Percentiles rank a stretch among this genome's conserved stretches.
phyloP scores from a whole-genome alignment of 1,284 basidiomycete genomes.

The Prillingera fragicola region DNA sequence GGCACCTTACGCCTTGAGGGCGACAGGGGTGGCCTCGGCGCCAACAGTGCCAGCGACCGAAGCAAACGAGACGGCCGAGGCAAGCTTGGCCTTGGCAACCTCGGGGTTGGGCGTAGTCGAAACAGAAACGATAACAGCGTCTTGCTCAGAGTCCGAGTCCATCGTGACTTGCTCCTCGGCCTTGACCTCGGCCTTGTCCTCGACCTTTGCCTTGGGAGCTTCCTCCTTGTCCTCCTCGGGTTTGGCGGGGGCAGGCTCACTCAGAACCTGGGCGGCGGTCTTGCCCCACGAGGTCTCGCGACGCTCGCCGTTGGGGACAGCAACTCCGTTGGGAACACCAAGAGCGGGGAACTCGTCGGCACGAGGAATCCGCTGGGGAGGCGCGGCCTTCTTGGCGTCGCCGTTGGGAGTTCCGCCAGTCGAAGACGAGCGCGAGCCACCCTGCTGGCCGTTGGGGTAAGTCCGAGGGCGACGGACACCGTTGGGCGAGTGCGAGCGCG shows the following conservation, averaged over 20 bases:
- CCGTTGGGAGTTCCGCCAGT: constrained; percentile 6
- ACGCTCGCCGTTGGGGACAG: constrained; percentile 22
- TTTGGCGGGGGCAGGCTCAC: constrained; percentile 44
- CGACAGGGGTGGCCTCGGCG: constrained; percentile 27
- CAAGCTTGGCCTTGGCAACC: constrained; percentile 16
- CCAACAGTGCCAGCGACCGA: constrained; percentile 27
- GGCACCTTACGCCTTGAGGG: constrained; percentile 35
- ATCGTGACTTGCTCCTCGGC: constrained; percentile 33
- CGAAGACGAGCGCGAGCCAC: constrained; percentile 20
- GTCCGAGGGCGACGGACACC: constrained; percentile 15
- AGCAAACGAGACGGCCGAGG: constrained; percentile 37
- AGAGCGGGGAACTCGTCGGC: constrained; percentile 49
- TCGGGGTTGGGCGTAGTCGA: constrained; percentile 27
- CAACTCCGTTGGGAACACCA: constrained; percentile 11
- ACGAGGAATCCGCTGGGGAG: constrained; percentile 42
- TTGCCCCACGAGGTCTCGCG: constrained; percentile 35
- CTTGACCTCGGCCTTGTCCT: constrained; percentile 22
- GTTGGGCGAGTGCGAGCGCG: constrained; percentile 43
- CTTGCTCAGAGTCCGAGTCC: constrained; percentile 43
- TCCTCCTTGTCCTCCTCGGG: constrained; percentile 20
- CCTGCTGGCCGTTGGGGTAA: constrained; percentile 17
- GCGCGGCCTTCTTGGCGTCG: constrained; percentile 13
- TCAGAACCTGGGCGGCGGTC: constrained; percentile 48
- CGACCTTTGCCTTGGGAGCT: constrained; percentile 6
- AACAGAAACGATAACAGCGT: constrained; percentile 46